A percentile compares a stretch with the other conserved stretches of the same genome.
Conservation (phyloP, 1,284 basidiomycete genomes). For the Rhodofomes roseus region DNA sequence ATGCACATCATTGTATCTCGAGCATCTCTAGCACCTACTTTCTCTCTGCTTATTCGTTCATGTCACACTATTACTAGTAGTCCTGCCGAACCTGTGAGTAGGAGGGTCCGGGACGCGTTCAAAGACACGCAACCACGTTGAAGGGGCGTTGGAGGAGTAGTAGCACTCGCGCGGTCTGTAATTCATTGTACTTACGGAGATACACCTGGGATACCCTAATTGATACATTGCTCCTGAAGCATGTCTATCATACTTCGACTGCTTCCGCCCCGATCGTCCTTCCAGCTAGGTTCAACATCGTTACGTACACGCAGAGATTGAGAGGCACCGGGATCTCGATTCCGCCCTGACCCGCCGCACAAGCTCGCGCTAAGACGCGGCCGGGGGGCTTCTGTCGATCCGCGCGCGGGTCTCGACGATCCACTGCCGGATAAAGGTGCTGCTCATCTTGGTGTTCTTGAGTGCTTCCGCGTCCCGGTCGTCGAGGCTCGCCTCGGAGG, state of each 20-base stretch:
- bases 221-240: background rate
- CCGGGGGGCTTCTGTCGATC: slow-evolving; percentile 21
- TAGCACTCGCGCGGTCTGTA: background rate
- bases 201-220: slow-evolving; percentile 7
- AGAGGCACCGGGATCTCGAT: background rate
- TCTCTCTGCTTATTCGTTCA: background rate
- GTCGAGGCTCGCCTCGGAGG: slow-evolving; percentile 50
- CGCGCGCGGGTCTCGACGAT: slow-evolving; percentile 44
- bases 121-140: background rate
- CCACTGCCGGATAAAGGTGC: slow-evolving; percentile 86
- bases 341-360: background rate
- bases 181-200: background rate
- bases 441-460: slow-evolving; percentile 83
- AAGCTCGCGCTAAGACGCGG: background rate
- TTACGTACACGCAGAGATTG: background rate
- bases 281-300: background rate
- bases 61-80: slow-evolving; percentile 1
- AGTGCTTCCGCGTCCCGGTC: slow-evolving; percentile 63
- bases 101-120: background rate
- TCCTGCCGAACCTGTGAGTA: background rate
- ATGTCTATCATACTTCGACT: background rate
- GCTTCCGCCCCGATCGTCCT: background rate
- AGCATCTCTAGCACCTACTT: background rate
- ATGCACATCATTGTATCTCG: background rate
- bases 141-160: background rate